Evolutionary conservation across 805 yeast species (phyloP).

Genomic region (Lipomyces oligophaga): DNA sequence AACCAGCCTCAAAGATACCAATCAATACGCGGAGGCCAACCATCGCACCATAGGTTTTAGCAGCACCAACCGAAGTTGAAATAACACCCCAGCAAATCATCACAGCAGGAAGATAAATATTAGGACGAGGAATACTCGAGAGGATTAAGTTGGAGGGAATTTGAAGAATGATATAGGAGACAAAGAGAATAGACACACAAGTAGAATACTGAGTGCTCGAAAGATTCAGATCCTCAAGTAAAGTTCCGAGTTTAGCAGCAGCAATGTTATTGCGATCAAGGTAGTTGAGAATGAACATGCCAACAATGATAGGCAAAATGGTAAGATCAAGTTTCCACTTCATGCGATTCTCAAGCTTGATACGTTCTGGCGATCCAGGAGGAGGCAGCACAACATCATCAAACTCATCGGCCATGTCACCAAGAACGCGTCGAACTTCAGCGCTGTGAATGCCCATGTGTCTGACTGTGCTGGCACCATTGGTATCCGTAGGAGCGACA

Average conservation of each 20-base stretch:
- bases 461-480: no score
- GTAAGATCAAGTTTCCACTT: constrained; percentile 48
- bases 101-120: constrained; percentile 4
- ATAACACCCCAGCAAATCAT: constrained; percentile 9
- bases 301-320: constrained; percentile 48
- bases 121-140: constrained; percentile 1
- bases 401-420: constrained; percentile 13
- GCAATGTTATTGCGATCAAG: constrained; percentile 48
- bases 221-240: constrained; percentile 42
- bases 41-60: constrained; percentile 30
- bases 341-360: constrained; percentile 41
- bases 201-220: constrained; percentile 1
- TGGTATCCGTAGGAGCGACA: no score
- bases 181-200: constrained; percentile 5
- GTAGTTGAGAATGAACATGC: constrained; percentile 47
- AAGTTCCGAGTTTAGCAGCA: constrained; percentile 45
- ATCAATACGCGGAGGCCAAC: constrained; percentile 45
- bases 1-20: constrained; percentile 49
- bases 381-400: constrained; percentile 30
- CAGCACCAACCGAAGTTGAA: background rate
- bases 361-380: constrained; percentile 43
- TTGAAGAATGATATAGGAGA: constrained; percentile 1
- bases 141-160: constrained; percentile 9
- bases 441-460: constrained; percentile 2
- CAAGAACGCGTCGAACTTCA: background rate